Conservation (phyloP, 176 grass and related monocot species). For the Hsuehochloa calcarea region DNA sequence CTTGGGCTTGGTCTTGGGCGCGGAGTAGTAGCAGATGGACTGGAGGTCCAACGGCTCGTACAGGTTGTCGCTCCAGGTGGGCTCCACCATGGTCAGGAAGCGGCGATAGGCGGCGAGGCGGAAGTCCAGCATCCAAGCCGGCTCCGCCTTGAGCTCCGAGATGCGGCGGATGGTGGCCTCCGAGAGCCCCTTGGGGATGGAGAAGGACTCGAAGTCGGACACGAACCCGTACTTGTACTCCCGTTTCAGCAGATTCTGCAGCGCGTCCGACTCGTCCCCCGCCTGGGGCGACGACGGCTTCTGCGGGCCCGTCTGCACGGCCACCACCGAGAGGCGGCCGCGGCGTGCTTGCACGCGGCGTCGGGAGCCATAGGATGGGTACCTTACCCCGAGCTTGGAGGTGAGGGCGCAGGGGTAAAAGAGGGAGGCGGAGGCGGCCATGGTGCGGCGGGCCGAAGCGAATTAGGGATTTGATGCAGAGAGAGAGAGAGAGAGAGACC, state of each 20-base stretch:
- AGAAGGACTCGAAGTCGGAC: constrained; percentile 89
- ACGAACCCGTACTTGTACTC: constrained; percentile 93
- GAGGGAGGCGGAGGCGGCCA: constrained; percentile 46
- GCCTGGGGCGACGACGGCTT: constrained; percentile 47
- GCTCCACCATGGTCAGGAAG: constrained; percentile 75
- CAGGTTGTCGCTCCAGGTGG: constrained; percentile 84
- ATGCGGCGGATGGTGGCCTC: constrained; percentile 80
- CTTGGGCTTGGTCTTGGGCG: constrained; percentile 88
- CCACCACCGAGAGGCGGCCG: constrained; percentile 47
- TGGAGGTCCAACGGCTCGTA: constrained; percentile 80
- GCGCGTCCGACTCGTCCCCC: constrained; percentile 57
- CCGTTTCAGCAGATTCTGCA: constrained; percentile 79
- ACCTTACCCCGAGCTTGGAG: constrained; percentile 23
- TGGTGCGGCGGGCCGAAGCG: constrained; percentile 30
- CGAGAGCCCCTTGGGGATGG: constrained; percentile 85
- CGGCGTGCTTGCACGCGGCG: constrained; percentile 20
- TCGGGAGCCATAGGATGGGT: background rate
- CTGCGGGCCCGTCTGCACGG: constrained; percentile 65
- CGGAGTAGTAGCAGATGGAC: constrained; percentile 90
- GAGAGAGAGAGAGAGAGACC: background rate
- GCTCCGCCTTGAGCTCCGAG: constrained; percentile 88
- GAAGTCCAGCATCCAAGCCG: constrained; percentile 90
- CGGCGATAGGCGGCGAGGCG: constrained; percentile 73
- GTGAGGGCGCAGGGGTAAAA: constrained; percentile 40
- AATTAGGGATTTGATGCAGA: constrained; percentile 21